Conservation (phyloP, 495 filamentous ascomycete species). For the Amniculicola lignicola region DNA sequence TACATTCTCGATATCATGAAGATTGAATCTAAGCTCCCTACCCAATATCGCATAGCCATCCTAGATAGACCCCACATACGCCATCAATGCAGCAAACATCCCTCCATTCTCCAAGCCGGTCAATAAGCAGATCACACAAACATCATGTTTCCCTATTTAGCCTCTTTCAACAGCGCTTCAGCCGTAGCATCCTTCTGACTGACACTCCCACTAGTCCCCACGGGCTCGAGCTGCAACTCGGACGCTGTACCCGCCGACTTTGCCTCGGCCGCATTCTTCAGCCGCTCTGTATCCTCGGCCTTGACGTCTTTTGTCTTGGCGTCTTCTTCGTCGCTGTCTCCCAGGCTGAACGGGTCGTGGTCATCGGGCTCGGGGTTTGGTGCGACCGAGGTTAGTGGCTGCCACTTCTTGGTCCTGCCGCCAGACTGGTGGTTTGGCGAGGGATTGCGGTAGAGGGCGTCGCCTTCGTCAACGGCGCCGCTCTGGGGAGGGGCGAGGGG, state of each 20-base stretch:
- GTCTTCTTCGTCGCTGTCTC: slow-evolving; percentile 94
- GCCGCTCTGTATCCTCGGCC: slow-evolving; percentile 62
- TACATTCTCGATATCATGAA: no score
- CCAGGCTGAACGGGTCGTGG: slow-evolving; percentile 93
- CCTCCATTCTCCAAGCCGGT: no score
- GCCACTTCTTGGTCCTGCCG: slow-evolving; percentile 94
- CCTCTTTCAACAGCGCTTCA: slow-evolving; percentile 44
- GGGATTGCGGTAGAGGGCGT: slow-evolving; percentile 67
- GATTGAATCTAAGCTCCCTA: no score
- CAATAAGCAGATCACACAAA: no score
- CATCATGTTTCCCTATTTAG: slow-evolving; percentile 24
- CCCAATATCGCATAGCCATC: no score
- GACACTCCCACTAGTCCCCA: slow-evolving; percentile 40
- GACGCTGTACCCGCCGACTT: slow-evolving; percentile 28
- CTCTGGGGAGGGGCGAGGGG: slow-evolving; percentile 52
- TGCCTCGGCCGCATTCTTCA: slow-evolving; percentile 62
- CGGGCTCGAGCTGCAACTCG: slow-evolving; percentile 40
- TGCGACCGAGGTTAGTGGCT: slow-evolving; percentile 82
- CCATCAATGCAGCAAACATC: no score
- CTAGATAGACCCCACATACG: no score
- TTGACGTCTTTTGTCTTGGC: slow-evolving; percentile 62
- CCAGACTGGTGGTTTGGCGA: slow-evolving; percentile 43
- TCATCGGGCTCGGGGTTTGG: slow-evolving; percentile 78
- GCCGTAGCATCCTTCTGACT: slow-evolving; percentile 47
- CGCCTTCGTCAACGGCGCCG: slow-evolving; percentile 64